Evolutionary conservation across 192 early-diverging fungal species (phyloP).

Genomic region (Entomortierella lignicola): DNA sequence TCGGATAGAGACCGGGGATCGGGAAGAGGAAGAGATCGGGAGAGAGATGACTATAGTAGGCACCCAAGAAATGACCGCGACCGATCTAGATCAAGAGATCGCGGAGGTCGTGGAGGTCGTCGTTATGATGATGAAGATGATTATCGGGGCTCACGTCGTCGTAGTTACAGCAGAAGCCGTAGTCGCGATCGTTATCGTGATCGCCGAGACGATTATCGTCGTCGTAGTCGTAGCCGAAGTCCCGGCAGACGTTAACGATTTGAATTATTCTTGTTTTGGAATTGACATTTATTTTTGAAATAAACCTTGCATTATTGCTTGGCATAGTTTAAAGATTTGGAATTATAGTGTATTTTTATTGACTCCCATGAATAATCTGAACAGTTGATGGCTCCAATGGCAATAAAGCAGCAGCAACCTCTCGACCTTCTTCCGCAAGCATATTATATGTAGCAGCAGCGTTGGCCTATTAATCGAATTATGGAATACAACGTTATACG

Average conservation of each 20-base stretch:
- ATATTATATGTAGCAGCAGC: slow-evolving; percentile 68
- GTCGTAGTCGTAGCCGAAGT: slow-evolving; percentile 42
- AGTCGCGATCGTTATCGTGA: slow-evolving; percentile 40
- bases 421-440: slow-evolving; percentile 68
- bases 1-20: slow-evolving; percentile 32
- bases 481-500: not conserved
- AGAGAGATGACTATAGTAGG: slow-evolving; percentile 16
- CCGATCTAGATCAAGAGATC: slow-evolving; percentile 31
- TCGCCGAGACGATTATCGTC: slow-evolving; percentile 41
- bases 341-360: not conserved
- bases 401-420: slow-evolving; percentile 66
- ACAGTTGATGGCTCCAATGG: slow-evolving; percentile 57
- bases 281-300: no score
- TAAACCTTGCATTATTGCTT: not conserved
- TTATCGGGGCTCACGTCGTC: slow-evolving; percentile 29
- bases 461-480: slow-evolving; percentile 56
- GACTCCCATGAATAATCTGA: slow-evolving; percentile 17
- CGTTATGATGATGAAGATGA: slow-evolving; percentile 33
- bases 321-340: no score
- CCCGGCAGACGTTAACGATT: slow-evolving; percentile 29
- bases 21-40: slow-evolving; percentile 22
- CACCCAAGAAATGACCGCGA: slow-evolving; percentile 18
- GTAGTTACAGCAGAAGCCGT: slow-evolving; percentile 32
- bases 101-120: slow-evolving; percentile 17
- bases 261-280: not conserved